Conservation (phyloP, 768 basidiomycete genomes). For the Coprinopsis sp. region DNA sequence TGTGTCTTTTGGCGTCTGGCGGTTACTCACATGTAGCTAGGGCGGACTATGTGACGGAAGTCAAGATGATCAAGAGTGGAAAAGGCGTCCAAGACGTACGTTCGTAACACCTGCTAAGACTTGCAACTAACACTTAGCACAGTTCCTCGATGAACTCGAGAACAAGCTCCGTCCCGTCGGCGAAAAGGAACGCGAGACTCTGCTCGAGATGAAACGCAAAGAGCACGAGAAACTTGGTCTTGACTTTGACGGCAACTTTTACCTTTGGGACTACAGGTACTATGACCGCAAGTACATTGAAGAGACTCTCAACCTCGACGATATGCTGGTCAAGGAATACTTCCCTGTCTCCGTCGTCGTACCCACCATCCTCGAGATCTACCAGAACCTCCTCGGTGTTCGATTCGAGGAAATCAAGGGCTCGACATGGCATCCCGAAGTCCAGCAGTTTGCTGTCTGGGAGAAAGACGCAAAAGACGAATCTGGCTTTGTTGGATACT, state of each 20-base stretch:
- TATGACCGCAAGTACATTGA: conserved; percentile 67
- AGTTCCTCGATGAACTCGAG: conserved; percentile 80
- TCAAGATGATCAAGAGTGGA: conserved; percentile 79
- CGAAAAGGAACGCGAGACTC: conserved; percentile 55
- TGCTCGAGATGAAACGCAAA: conserved; percentile 71
- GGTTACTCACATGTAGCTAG: conserved; percentile 16
- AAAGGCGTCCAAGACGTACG: conserved; percentile 53
- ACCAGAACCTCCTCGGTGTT: conserved; percentile 78
- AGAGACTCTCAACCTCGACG: conserved; percentile 63
- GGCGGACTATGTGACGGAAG: conserved; percentile 82
- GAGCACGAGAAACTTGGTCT: conserved; percentile 58
- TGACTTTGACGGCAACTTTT: conserved; percentile 68
- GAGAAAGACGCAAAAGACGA: conserved; percentile 67
- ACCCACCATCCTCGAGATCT: conserved; percentile 76
- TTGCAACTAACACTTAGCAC: neutral
- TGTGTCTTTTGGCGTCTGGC: neutral
- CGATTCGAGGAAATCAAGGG: conserved; percentile 62
- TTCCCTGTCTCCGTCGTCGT: conserved; percentile 85
- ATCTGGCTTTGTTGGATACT: conserved; percentile 75
- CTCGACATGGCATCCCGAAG: conserved; percentile 83
- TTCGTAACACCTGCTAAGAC: neutral
- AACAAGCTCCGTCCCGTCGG: conserved; percentile 70
- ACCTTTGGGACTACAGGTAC: conserved; percentile 83
- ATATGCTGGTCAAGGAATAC: conserved; percentile 79
- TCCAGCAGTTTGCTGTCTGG: conserved; percentile 84